Percentiles rank a stretch among this genome's conserved stretches.
Evolutionary conservation across 1,139 yeast genomes (phyloP).

Genomic region (Zygosaccharomyces pseudobailii): DNA sequence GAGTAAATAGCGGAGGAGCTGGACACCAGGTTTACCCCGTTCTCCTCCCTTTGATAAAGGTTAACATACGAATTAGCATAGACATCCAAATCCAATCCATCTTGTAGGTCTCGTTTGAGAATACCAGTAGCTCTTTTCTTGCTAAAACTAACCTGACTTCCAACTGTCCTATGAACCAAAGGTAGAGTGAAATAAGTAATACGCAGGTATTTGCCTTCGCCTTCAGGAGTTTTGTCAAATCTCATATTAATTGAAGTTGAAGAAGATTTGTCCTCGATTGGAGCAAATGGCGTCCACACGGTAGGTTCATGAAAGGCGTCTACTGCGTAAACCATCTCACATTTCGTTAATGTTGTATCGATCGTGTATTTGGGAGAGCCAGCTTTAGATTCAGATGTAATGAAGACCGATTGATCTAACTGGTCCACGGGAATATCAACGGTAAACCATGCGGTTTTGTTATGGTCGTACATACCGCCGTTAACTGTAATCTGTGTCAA

Average conservation of each 20-base stretch:
- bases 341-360: slow-evolving; percentile 18
- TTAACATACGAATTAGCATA: slow-evolving; percentile 9
- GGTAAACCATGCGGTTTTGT: slow-evolving; percentile 29
- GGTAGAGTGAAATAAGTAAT: slow-evolving; percentile 22
- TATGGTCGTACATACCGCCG: slow-evolving; percentile 23
- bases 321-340: slow-evolving; percentile 22
- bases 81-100: slow-evolving; percentile 11
- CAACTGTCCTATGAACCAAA: slow-evolving; percentile 11
- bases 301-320: slow-evolving; percentile 27
- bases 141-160: slow-evolving; percentile 13
- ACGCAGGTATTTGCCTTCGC: slow-evolving; percentile 28
- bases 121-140: not conserved
- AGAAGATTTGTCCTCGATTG: slow-evolving; percentile 25
- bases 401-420: slow-evolving; percentile 18
- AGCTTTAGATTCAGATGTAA: slow-evolving; percentile 19
- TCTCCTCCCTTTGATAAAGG: slow-evolving; percentile 8
- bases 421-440: slow-evolving; percentile 26
- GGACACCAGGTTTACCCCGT: not conserved
- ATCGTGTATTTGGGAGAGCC: slow-evolving; percentile 15
- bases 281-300: slow-evolving; percentile 20
- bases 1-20: not conserved
- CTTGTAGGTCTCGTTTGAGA: slow-evolving; percentile 15
- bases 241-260: slow-evolving; percentile 16
- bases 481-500: slow-evolving; percentile 18
- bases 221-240: slow-evolving; percentile 24